Evolutionary conservation across 2,329 filamentous ascomycete species (phyloP).

Genomic region (Fusarium pininemorale): DNA sequence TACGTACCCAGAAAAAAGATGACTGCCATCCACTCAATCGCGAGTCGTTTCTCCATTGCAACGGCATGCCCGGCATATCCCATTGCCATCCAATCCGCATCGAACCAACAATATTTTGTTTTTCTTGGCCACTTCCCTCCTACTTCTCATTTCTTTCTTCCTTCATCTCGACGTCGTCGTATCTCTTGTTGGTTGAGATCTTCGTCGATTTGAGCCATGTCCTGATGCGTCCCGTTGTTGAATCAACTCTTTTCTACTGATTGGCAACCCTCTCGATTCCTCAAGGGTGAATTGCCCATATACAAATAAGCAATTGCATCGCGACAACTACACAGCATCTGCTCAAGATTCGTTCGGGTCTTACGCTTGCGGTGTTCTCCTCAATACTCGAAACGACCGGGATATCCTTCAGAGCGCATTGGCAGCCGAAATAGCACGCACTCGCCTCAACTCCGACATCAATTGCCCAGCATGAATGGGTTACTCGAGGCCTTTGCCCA

Average conservation of each 20-base stretch:
- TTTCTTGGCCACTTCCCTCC: conserved; percentile 19
- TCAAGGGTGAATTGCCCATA: conserved; percentile 7
- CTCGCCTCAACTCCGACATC: background rate
- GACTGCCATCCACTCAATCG: conserved; percentile 32
- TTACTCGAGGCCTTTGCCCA: conserved; percentile 42
- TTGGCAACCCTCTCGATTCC: conserved; percentile 9
- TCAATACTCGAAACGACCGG: conserved; percentile 6
- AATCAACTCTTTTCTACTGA: conserved; percentile 15
- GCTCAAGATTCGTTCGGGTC: background rate
- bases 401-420: conserved; percentile 1
- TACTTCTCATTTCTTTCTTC: background rate
- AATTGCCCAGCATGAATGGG: conserved; percentile 21
- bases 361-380: background rate
- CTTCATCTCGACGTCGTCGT: conserved; percentile 23
- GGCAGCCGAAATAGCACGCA: conserved; percentile 8
- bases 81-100: conserved; percentile 15
- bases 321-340: conserved; percentile 1
- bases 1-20: conserved; percentile 37
- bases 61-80: conserved; percentile 40
- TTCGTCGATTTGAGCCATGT: conserved; percentile 36
- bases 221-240: conserved; percentile 10
- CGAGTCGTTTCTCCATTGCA: conserved; percentile 39
- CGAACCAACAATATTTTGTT: conserved; percentile 22
- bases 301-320: conserved; percentile 3
- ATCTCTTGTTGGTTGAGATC: conserved; percentile 29